A percentile compares a stretch with the other conserved stretches of the same genome.
Evolutionary conservation across 2,329 filamentous ascomycete genomes (phyloP).

Genomic region (Colletotrichum abscissum): DNA sequence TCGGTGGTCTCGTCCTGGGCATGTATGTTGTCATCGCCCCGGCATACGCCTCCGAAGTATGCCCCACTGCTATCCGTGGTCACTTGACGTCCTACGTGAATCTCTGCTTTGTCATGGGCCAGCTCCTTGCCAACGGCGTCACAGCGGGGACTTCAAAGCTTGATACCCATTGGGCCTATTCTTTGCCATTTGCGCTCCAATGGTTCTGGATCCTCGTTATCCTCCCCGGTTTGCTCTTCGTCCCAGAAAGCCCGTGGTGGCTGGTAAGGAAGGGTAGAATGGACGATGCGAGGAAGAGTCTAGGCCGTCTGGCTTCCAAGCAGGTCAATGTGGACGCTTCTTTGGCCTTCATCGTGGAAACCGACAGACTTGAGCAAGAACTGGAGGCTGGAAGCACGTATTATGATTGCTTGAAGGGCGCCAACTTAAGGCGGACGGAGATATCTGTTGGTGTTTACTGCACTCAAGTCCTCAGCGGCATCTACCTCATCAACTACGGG

Average conservation of each 20-base stretch:
- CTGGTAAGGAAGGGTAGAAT: conserved; percentile 54
- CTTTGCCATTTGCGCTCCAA: conserved; percentile 60
- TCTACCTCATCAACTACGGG: conserved; percentile 73
- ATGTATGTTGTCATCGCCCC: conserved; percentile 69
- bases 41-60: conserved; percentile 71
- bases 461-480: conserved; percentile 73
- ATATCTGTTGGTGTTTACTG: conserved; percentile 71
- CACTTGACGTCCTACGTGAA: conserved; percentile 70
- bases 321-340: conserved; percentile 60
- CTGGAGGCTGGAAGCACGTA: conserved; percentile 61
- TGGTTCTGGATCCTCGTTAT: conserved; percentile 62
- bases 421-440: conserved; percentile 64
- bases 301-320: conserved; percentile 56
- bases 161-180: conserved; percentile 60
- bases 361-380: conserved; percentile 66
- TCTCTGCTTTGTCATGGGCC: conserved; percentile 71
- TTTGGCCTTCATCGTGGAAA: conserved; percentile 67
- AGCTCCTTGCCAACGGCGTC: conserved; percentile 64
- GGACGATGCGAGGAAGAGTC: conserved; percentile 52
- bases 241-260: conserved; percentile 64
- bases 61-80: conserved; percentile 67
- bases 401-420: conserved; percentile 60
- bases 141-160: conserved; percentile 55
- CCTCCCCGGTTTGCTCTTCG: conserved; percentile 56
- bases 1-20: conserved; percentile 70